These are phyloP conservation scores for Rhizopus arrhizus DNA, from an alignment of 371 early-diverging fungal genomes.

Conservation along the genomic window DNA sequence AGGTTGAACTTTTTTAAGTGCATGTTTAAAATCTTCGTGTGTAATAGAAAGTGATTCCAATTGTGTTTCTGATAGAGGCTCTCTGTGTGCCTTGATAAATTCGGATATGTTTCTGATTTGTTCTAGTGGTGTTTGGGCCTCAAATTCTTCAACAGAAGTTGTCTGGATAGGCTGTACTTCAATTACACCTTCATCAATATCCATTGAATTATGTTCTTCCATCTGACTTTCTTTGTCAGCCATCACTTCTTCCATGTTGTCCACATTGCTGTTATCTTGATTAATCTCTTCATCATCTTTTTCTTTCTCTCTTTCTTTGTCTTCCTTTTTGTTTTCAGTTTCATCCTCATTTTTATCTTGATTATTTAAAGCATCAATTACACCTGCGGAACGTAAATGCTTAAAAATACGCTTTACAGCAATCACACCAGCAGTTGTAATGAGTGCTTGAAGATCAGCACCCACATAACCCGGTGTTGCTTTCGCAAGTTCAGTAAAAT, in stretches of 20 bases:
- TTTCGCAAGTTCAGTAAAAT: constrained; percentile 87
- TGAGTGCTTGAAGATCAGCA: constrained; percentile 96
- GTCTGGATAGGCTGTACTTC: constrained; percentile 33
- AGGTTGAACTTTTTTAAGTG: constrained; percentile 93
- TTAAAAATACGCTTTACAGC: constrained; percentile 94
- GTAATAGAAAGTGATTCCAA: constrained; percentile 85
- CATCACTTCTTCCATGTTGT: neutral
- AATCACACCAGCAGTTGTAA: constrained; percentile 96
- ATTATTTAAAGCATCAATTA: constrained; percentile 2
- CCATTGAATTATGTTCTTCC: constrained; percentile 28
- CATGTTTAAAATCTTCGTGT: constrained; percentile 88
- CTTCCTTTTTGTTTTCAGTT: constrained; percentile 42
- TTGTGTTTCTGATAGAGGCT: constrained; percentile 78
- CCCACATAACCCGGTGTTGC: constrained; percentile 99
- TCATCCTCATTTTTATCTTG: constrained; percentile 27
- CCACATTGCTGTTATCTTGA: neutral
- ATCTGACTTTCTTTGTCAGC: constrained; percentile 7
- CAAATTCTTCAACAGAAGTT: constrained; percentile 58
- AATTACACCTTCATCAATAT: constrained; percentile 42
- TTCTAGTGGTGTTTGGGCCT: constrained; percentile 55
- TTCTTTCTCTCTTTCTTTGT: constrained; percentile 38
- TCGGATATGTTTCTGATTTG: constrained; percentile 73
- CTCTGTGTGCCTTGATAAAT: constrained; percentile 71
- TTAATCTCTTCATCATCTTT: constrained; percentile 6
- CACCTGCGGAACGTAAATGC: constrained; percentile 58